Evolutionary conservation across 768 basidiomycete species (phyloP).

Genomic region (Rubroboletus pulcherrimus): DNA sequence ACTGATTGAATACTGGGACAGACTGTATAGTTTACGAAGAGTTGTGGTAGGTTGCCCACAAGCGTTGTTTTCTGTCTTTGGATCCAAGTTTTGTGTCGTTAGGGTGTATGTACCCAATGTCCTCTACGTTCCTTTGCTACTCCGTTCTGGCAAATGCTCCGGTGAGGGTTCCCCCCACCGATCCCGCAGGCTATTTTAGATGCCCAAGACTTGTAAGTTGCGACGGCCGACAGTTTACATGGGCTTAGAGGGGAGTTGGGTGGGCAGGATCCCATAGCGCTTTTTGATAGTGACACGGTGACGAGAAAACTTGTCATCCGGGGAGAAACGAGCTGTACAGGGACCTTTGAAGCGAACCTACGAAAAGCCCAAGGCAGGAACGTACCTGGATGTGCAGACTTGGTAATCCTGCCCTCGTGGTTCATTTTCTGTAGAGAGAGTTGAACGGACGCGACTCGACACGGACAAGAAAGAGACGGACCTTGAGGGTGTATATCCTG

Average conservation of each 20-base stretch:
- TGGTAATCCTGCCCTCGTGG: conserved; percentile 76
- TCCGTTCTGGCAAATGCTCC: not conserved
- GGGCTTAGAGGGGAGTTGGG: conserved; percentile 86
- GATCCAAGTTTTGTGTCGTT: not conserved
- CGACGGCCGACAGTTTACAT: conserved; percentile 47
- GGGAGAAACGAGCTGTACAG: conserved; percentile 88
- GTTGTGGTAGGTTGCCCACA: not conserved
- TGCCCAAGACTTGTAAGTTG: not conserved
- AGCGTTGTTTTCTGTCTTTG: conserved; percentile 19
- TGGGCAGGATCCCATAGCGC: conserved; percentile 82
- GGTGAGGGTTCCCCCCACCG: not conserved
- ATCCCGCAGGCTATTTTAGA: not conserved
- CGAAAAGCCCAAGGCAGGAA: not conserved
- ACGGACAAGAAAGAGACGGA: conserved; percentile 31
- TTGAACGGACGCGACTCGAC: conserved; percentile 3
- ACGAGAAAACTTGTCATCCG: conserved; percentile 98
- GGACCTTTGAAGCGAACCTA: not conserved
- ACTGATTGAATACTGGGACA: not conserved
- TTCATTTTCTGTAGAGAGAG: conserved; percentile 68
- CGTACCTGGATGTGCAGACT: conserved; percentile 95
- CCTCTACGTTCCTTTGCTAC: not conserved
- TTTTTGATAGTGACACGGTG: conserved; percentile 98
- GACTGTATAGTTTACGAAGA: not conserved
- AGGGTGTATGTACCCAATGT: not conserved
- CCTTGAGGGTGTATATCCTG: conserved; percentile 92